A percentile compares a stretch with the other conserved stretches of the same genome.
Conservation (phyloP, 495 filamentous ascomycete species). For the Hypomontagnella monticulosa region DNA sequence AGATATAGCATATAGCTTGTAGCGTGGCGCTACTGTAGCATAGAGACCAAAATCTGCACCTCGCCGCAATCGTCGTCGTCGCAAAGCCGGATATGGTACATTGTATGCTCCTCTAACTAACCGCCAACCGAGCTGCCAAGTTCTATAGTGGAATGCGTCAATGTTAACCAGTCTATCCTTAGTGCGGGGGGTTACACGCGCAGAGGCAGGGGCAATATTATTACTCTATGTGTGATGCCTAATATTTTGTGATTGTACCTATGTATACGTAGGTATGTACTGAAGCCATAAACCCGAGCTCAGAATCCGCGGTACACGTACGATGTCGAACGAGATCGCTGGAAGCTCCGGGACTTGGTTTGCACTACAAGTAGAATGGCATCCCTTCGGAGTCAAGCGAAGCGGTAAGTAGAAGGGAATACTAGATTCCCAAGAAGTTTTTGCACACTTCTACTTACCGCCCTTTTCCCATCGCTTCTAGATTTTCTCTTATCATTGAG, state of each 20-base stretch:
- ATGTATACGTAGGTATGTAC: not conserved
- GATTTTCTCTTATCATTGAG: constrained; percentile 24
- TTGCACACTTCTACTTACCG: constrained; percentile 20
- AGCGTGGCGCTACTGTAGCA: constrained; percentile 10
- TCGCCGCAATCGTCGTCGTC: too few species aligned
- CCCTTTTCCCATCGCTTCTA: constrained; percentile 13
- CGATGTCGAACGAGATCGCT: constrained; percentile 38
- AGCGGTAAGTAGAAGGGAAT: not conserved
- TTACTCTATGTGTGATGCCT: not conserved
- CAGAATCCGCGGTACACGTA: constrained; percentile 25
- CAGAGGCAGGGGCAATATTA: constrained; percentile 10
- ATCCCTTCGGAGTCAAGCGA: constrained; percentile 22
- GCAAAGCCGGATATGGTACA: not conserved
- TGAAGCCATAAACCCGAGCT: not conserved
- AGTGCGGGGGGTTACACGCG: constrained; percentile 32
- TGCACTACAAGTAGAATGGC: not conserved
- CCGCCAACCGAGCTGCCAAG: constrained; percentile 6
- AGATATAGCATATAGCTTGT: too few species aligned
- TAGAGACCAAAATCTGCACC: not conserved
- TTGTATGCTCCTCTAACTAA: not conserved
- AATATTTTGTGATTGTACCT: constrained; percentile 18
- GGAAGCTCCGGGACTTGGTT: not conserved
- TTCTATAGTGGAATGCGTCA: constrained; percentile 18
- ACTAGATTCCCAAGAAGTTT: not conserved
- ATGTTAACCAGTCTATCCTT: constrained; percentile 25